Conservation (phyloP, 23 red algal genomes). For the Gracilaria gracilis region DNA sequence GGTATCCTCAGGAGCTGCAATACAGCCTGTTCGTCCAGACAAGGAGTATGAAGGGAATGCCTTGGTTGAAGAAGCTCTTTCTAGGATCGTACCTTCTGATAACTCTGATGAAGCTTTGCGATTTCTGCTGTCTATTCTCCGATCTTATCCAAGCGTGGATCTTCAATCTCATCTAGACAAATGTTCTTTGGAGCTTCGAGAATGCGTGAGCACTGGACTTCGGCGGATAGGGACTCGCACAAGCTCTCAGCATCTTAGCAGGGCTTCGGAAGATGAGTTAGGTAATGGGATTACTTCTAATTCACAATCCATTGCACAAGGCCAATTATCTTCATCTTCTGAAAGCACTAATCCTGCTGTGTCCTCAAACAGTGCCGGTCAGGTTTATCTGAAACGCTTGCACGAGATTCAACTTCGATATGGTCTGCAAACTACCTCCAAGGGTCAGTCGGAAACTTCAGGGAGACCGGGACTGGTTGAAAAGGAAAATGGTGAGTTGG, state of each 20-base stretch:
- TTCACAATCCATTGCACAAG: not conserved
- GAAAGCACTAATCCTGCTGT: not conserved
- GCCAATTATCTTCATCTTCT: not conserved
- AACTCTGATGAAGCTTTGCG: conserved; percentile 42
- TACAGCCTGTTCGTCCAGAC: conserved; percentile 5
- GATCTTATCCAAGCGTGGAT: conserved; percentile 25
- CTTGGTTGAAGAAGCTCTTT: conserved; percentile 28
- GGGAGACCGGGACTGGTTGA: conserved; percentile 26
- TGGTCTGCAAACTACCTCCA: conserved; percentile 41
- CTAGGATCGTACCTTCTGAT: conserved; percentile 36
- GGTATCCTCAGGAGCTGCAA: not conserved
- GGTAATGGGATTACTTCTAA: not conserved
- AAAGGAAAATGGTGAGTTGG: conserved; percentile 68
- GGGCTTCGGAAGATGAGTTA: not conserved
- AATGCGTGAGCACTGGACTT: conserved; percentile 28
- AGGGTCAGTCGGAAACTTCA: not conserved
- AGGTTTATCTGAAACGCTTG: conserved; percentile 68
- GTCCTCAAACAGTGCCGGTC: conserved; percentile 56
- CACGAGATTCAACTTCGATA: conserved; percentile 69
- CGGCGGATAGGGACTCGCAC: not conserved
- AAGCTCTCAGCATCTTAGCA: not conserved
- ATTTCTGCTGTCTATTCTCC: conserved; percentile 33
- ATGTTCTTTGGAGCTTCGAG: conserved; percentile 16
- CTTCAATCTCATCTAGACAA: conserved; percentile 41
- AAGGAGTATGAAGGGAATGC: conserved; percentile 39